Conservation (phyloP, 2,329 filamentous ascomycete genomes). For the Aspergillus arachidicola region DNA sequence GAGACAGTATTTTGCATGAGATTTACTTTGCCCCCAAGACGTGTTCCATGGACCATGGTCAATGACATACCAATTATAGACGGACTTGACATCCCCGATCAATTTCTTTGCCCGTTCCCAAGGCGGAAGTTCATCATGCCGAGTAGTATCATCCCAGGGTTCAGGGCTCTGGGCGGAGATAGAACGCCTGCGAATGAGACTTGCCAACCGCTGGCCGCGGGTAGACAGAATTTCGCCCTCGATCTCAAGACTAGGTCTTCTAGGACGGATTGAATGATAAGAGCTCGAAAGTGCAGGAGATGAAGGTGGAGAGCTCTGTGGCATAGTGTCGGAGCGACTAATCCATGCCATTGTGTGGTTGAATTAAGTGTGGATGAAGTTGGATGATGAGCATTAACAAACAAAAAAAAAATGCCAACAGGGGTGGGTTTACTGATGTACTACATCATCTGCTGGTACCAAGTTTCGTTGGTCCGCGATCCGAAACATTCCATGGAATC, state of each 20-base stretch:
- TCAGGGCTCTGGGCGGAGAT: slow-evolving; percentile 23
- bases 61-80: slow-evolving; percentile 69
- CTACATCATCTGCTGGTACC: not conserved
- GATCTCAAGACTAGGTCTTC: slow-evolving; percentile 36
- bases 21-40: not conserved
- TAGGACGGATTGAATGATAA: slow-evolving; percentile 20
- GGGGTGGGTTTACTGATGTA: not conserved
- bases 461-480: not conserved
- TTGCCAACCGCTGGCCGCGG: slow-evolving; percentile 41
- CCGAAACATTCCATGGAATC: not conserved
- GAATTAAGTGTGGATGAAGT: not conserved
- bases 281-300: slow-evolving; percentile 15
- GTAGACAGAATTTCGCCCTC: slow-evolving; percentile 41
- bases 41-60: no score
- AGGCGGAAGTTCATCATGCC: slow-evolving; percentile 13
- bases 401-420: not conserved
- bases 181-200: slow-evolving; percentile 33
- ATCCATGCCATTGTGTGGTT: slow-evolving; percentile 11
- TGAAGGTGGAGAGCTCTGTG: slow-evolving; percentile 9
- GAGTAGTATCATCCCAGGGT: slow-evolving; percentile 17
- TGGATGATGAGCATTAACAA: not conserved
- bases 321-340: slow-evolving; percentile 11
- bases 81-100: slow-evolving; percentile 84
- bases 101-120: slow-evolving; percentile 45
- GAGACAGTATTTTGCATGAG: not conserved